Evolutionary conservation across 371 early-diverging fungal genomes (phyloP), one percentile per base, ranked within the genome.

Genomic region (Mortierella sp.): DNA sequence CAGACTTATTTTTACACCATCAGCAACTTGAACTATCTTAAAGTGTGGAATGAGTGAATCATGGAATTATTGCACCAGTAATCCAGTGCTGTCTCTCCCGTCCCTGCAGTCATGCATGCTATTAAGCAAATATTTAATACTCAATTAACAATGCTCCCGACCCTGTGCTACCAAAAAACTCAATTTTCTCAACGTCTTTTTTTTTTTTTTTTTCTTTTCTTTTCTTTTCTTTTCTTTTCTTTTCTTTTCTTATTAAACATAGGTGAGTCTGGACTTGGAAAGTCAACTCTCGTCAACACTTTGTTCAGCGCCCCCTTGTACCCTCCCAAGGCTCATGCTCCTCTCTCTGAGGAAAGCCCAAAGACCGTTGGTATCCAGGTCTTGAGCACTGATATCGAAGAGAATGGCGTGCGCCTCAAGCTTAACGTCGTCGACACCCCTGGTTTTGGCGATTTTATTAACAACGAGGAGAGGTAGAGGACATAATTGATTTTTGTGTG

Each of bases 271-370:
- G 99, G 99, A 62, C 91, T 99, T 62, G 99, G 99, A 69, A 98
- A 99, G 88, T 97, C 99, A n/a, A 99, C 99, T n/a, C 89, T 99
- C 26, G 94, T 99, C 77, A 99, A 99, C 92, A 98, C 99, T 45
- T 89, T 99, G 67, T 99, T 99, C 90, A 96, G 96, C 86, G 93
- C 96, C 40, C 88, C 92, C 63, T 86, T 99, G 37, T 97, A 98
- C 87, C 97, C 97, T 40, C 88, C 91, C 63, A 93, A 91, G 81
- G 95, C 96, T 75, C 86, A 90, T 73, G 90, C 92, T 73, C 94
- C 94, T 70, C 93, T 93, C 35, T 88, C 94, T 12, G 90, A 90
- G 52, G 97, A 97, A 70, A 92, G 94, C 26, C 94, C 94, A 66
- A 96, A 97, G 85, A 97, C 97, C 39, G 96, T 99, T 32, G 97